Evolutionary conservation across 2,329 filamentous ascomycete genomes (phyloP), one percentile per base, ranked within the genome.

Genomic region (Apiospora rasikravindrae): DNA sequence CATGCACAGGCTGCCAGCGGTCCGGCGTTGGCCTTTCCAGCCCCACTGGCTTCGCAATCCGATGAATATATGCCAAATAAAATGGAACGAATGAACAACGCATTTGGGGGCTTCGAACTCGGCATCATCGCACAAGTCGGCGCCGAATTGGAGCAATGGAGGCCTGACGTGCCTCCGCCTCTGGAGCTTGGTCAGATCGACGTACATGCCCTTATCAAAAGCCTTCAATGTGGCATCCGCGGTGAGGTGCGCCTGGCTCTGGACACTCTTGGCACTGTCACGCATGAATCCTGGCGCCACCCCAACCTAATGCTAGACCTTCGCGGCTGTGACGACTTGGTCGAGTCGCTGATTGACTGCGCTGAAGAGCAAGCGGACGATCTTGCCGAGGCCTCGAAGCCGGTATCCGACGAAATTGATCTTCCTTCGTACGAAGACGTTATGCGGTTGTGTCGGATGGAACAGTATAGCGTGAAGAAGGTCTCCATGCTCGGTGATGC

Each of bases 211-310:
- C 87, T 99, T 53, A 98, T 92, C 0, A 93, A 95, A 85, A 95
- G 94, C 78, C 85, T 99, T 49, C 95, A 98, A 79, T 97, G 93
- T 71, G 96, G 96, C 0, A 93, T 98, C 61, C 92, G 95, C 77
- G 91, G 91, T 6, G 96, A 99, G 83, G 92, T 98, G n/a, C 91
- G 96, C 13, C 84, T 98, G 74, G 96, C 96, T 2, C 85, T 99
- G 64, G 96, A 98, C 81, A 94, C 93, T 0, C 85, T 99, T 47
- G 91, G 91, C 13, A 90, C 89, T 26, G 87, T 96, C 16, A 86
- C 86, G 2, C 80, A 84, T 19, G 94, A 93, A 2, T 89, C 89
- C 51, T 89, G 92, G 70, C 84, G 85, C 22, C 86, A 88, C 5
- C 87, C 92, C 33, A 86, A 88, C n/a, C 86, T 95, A 24, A 90